Conservation (phyloP, 306 rosid genomes). For the Crotalaria pallida region DNA sequence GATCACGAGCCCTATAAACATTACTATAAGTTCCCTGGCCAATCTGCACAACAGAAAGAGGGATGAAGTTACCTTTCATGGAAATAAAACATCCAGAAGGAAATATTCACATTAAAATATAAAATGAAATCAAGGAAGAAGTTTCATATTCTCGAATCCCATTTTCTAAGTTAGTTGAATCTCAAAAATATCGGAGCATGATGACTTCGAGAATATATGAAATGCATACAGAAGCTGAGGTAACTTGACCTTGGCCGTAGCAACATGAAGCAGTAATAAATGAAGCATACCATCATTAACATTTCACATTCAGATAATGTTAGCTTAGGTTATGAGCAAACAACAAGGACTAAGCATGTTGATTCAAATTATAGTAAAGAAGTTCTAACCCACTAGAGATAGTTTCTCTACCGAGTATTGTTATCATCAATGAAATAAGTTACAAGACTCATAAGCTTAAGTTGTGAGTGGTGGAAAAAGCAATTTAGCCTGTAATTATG, state of each 20-base stretch:
- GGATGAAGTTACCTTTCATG: slow-evolving; percentile 5
- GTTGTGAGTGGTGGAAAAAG: not conserved
- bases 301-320: not conserved
- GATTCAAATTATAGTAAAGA: not conserved
- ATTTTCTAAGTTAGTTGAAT: no score
- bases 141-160: no score
- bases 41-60: slow-evolving; percentile 48
- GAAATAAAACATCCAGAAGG: not conserved
- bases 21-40: slow-evolving; percentile 98
- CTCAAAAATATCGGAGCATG: no score
- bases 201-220: slow-evolving; percentile 8
- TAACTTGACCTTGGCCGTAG: not conserved
- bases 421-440: not conserved
- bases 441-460: not conserved
- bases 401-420: not conserved
- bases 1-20: slow-evolving; percentile 92
- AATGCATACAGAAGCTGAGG: not conserved
- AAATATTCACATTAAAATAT: slow-evolving; percentile 1
- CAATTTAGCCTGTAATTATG: no score
- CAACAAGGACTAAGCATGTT: not conserved
- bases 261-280: not conserved
- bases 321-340: not conserved
- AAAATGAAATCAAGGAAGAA: not conserved
- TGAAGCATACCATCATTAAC: slow-evolving; percentile 9
- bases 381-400: not conserved